A percentile compares a stretch with the other conserved stretches of the same genome.
Conservation (phyloP, 2,329 filamentous ascomycete species). For the Cordyceps farinosa region DNA sequence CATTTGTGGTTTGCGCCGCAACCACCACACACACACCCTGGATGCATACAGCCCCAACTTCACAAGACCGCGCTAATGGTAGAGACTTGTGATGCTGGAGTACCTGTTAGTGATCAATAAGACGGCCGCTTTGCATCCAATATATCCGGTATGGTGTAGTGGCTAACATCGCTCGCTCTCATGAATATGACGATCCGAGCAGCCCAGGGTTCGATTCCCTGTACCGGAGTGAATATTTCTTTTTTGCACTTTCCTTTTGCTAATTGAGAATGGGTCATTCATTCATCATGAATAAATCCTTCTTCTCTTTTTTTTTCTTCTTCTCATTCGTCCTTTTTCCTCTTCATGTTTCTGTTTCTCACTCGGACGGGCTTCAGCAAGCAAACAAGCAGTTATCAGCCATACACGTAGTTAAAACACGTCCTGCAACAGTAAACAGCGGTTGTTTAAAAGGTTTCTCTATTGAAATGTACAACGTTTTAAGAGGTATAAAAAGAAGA, state of each 20-base stretch:
- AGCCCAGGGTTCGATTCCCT: constrained; percentile 18
- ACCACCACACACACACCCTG: no score
- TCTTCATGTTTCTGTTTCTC: no score
- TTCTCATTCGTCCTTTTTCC: not conserved
- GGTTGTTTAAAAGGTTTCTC: not conserved
- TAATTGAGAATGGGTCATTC: no score
- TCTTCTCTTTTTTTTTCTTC: not conserved
- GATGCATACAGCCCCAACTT: no score
- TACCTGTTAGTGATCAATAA: not conserved
- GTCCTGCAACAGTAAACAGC: not conserved
- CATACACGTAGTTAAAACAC: no score
- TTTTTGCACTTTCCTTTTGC: not conserved
- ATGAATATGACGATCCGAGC: constrained; percentile 3
- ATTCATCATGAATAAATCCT: no score
- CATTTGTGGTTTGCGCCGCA: no score
- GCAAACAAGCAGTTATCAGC: no score
- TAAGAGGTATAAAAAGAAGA: not conserved
- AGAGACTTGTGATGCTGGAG: no score
- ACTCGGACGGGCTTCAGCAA: no score
- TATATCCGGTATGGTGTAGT: constrained; percentile 35
- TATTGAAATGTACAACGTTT: not conserved
- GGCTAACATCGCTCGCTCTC: constrained; percentile 37
- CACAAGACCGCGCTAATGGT: no score
- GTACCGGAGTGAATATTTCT: constrained; percentile 6
- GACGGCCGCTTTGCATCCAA: not conserved